A percentile compares a stretch with the other conserved stretches of the same genome.
These are phyloP conservation scores for Verticillium albo-atrum DNA, from an alignment of 2,329 filamentous ascomycete species.

Conservation along the genomic window DNA sequence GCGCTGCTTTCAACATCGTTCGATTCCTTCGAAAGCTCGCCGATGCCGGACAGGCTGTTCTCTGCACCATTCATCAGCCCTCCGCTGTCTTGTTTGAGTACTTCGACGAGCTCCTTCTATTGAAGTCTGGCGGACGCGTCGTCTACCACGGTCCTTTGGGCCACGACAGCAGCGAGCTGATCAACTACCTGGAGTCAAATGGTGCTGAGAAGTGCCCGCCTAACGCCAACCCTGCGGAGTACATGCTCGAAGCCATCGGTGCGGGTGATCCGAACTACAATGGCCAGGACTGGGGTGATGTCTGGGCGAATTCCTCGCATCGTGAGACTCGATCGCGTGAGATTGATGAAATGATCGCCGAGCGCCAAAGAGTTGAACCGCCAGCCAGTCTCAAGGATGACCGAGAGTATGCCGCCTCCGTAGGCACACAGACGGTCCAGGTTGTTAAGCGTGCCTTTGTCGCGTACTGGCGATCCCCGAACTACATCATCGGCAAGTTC, in stretches of 20 bases:
- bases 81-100: constrained; percentile 12
- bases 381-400: constrained; percentile 39
- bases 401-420: constrained; percentile 59
- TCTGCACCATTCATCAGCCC: constrained; percentile 23
- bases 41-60: constrained; percentile 53
- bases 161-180: constrained; percentile 39
- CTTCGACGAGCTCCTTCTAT: constrained; percentile 11
- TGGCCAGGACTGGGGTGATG: constrained; percentile 58
- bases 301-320: constrained; percentile 53
- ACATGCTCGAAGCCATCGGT: constrained; percentile 51
- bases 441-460: constrained; percentile 56
- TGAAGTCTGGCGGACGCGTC: constrained; percentile 31
- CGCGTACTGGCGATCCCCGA: constrained; percentile 61
- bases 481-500: constrained; percentile 60
- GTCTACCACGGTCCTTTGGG: constrained; percentile 53
- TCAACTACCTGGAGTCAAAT: constrained; percentile 47
- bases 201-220: constrained; percentile 42
- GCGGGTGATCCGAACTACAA: constrained; percentile 57
- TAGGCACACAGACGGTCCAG: constrained; percentile 45
- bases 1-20: constrained; percentile 57
- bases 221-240: constrained; percentile 49
- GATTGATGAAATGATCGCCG: constrained; percentile 45
- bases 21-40: constrained; percentile 58
- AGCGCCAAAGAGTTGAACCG: constrained; percentile 33
- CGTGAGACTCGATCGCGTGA: constrained; percentile 40